Evolutionary conservation across 129 eudicot species (phyloP).

Genomic region (Artemisia argyi): DNA sequence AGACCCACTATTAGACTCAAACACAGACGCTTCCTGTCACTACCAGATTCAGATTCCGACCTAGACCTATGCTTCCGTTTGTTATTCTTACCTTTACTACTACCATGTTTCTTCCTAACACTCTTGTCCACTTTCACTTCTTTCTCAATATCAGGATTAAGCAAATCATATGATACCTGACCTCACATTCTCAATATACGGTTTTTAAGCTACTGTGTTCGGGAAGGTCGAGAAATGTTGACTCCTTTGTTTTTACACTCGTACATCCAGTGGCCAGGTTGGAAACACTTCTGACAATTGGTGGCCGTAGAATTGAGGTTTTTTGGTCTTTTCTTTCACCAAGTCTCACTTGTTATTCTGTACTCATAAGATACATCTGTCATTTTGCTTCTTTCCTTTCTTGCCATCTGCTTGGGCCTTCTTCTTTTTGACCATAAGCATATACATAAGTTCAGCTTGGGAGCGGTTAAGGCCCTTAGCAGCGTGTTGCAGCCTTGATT

Average conservation of each 20-base stretch:
- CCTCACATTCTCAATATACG: constrained; percentile 79
- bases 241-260: constrained; percentile 94
- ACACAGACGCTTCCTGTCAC: constrained; percentile 89
- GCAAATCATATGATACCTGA: constrained; percentile 55
- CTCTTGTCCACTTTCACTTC: constrained; percentile 47
- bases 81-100: constrained; percentile 56
- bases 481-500: constrained; percentile 94
- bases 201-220: constrained; percentile 86
- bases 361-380: constrained; percentile 95
- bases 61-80: constrained; percentile 76
- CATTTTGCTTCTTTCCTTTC: constrained; percentile 96
- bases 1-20: constrained; percentile 61
- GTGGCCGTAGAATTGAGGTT: constrained; percentile 52
- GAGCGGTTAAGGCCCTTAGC: constrained; percentile 96
- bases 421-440: constrained; percentile 98
- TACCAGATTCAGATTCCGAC: constrained; percentile 61
- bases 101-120: constrained; percentile 65
- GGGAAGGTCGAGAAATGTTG: constrained; percentile 88
- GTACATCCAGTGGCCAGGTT: constrained; percentile 89
- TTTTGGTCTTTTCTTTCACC: constrained; percentile 89
- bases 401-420: constrained; percentile 99
- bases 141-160: constrained; percentile 55
- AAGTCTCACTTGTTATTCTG: constrained; percentile 85
- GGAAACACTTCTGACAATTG: constrained; percentile 89
- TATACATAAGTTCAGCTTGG: constrained; percentile 94